phyloP scores from a whole-genome alignment of 345 rosid genomes.

The Trapa bicornis region DNA sequence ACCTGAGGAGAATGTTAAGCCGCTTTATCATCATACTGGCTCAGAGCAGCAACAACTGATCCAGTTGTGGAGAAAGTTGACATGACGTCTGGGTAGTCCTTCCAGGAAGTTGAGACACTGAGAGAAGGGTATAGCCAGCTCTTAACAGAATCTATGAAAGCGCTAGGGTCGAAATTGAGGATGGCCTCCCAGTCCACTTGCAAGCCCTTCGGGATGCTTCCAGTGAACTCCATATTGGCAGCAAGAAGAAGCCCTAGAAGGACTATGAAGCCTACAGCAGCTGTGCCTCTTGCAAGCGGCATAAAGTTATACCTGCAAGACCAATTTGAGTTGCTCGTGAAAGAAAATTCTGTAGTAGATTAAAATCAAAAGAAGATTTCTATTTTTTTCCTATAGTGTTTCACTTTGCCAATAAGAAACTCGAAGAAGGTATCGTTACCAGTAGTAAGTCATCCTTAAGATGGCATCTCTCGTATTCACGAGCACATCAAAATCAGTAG shows the following conservation, averaged over 20 bases:
- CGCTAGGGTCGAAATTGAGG: constrained; percentile 47
- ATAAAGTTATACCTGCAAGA: constrained; percentile 79
- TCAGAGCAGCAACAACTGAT: constrained; percentile 72
- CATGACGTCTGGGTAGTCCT: constrained; percentile 60
- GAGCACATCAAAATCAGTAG: constrained; percentile 44
- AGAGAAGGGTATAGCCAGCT: constrained; percentile 75
- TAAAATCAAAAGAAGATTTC: no score
- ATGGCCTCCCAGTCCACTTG: constrained; percentile 98
- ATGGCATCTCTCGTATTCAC: constrained; percentile 64
- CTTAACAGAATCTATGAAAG: constrained; percentile 49
- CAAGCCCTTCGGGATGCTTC: constrained; percentile 50
- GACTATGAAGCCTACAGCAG: constrained; percentile 65
- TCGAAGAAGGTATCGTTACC: constrained; percentile 22
- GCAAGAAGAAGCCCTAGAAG: constrained; percentile 75
- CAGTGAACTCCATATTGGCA: constrained; percentile 81
- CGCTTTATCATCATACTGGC: constrained; percentile 43
- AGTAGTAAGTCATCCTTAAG: constrained; percentile 89
- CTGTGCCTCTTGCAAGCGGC: constrained; percentile 93
- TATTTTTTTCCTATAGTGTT: no score
- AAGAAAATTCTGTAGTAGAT: not conserved
- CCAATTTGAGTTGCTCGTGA: not conserved
- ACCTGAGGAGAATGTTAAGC: constrained; percentile 7
- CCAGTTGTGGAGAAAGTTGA: constrained; percentile 71
- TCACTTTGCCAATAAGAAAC: not conserved
- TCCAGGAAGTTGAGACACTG: constrained; percentile 63